Base-by-base conservation (phyloP, 2,329 filamentous ascomycete genomes). In the Cryphonectria parasitica region DNA sequence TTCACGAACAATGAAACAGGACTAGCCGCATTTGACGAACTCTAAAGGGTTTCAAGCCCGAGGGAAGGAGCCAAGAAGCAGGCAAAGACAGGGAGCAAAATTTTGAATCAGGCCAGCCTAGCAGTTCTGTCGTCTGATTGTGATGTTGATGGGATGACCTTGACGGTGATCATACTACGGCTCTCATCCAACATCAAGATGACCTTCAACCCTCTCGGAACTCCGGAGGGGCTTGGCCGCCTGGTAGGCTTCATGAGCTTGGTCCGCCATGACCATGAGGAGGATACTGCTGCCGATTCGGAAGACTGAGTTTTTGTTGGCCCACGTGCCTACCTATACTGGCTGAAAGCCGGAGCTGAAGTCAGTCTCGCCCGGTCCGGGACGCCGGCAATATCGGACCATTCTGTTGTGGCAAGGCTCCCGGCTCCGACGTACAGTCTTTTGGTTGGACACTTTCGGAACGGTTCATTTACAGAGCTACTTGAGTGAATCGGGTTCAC, bases 11-110 rank as follows among this genome's bases (percentile, higher is more conserved):
- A 49, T 66, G 31, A 66, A 39, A 58, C 52, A 34, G 31, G 28
- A 43, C 22, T 66, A 45, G 36, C 64, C 60, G 61, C 66, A 68
- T 34, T 52, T n/a, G 25, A 65, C n/a, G 61, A 71, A 68, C 66
- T 58, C 67, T 68, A 64, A 70, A 52, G 15, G 52, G 25, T 31
- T 17, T 34, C n/a, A 49, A 61, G 36, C 49, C 66, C 52, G 66
- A 54, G 52, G 60, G 45, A 31, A 28, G 34, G n/a, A 41, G 61
- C 45, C 41, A 34, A 34, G 36, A 39, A 10, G 36, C 11, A 39
- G 10, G 10, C 11, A 45, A 28, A n/a, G 43, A 39, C 31, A 25
- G 15, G 54, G 61, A 52, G 31, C 64, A 28, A 28, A 49, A n/a
- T 41, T 56, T 56, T 34, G 39, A 43, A 28, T 28, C 25, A 52